phyloP scores from a whole-genome alignment of 257 asterid species.

The Orobanche coerulescens region DNA sequence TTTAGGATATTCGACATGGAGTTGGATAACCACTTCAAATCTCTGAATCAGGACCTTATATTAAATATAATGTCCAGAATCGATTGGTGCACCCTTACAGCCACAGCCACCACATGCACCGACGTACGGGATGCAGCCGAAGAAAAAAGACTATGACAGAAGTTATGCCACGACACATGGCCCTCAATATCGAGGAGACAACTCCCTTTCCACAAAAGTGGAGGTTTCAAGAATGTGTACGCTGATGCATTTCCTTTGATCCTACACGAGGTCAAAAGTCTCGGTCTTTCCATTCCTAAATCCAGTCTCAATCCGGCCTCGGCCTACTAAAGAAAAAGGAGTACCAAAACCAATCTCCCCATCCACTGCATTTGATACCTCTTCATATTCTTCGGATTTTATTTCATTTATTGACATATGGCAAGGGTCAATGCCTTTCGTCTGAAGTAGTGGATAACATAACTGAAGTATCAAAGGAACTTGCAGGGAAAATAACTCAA shows the following conservation, averaged over 20 bases:
- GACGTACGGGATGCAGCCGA: background rate
- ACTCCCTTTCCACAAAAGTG: background rate
- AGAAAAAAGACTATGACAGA: constrained; percentile 10
- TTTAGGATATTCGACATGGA: background rate
- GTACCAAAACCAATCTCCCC: background rate
- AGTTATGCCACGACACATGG: constrained; percentile 21
- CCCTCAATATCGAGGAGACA: constrained; percentile 18
- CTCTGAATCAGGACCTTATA: background rate
- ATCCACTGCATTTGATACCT: background rate
- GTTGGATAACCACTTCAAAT: background rate
- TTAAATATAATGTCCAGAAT: constrained; percentile 20
- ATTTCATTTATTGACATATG: constrained; percentile 22
- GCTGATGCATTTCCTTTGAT: constrained; percentile 20
- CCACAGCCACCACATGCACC: constrained; percentile 8
- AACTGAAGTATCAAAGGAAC: background rate
- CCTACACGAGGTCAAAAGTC: background rate
- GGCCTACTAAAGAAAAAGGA: too few species aligned
- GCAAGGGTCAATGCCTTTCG: constrained; percentile 18
- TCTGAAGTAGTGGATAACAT: constrained; percentile 13
- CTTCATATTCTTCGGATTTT: constrained; percentile 16
- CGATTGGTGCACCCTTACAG: constrained; percentile 11
- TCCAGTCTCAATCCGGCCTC: too few species aligned
- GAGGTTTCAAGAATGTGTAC: constrained; percentile 18
- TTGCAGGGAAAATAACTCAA: background rate
- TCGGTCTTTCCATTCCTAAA: too few species aligned